Percentiles rank a stretch among this genome's conserved stretches.
These are phyloP conservation scores for Leccinum pellstonianum DNA, from an alignment of 768 basidiomycete species.

Conservation along the genomic window DNA sequence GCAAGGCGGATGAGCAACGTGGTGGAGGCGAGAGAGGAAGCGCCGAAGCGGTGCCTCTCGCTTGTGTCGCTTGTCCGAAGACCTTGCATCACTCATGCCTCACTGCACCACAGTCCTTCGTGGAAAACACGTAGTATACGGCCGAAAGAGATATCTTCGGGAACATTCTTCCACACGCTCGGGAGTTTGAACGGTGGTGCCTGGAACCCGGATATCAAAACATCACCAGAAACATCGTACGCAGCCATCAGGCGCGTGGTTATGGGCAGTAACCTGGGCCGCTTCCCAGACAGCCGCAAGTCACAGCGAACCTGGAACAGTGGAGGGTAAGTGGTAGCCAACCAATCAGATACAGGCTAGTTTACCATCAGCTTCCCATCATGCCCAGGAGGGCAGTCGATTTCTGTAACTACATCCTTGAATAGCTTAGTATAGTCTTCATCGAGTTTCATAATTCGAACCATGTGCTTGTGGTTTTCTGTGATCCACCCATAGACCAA, in stretches of 20 bases:
- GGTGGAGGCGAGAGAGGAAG: too few relatives aligned
- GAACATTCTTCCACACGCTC: slow-evolving; percentile 20
- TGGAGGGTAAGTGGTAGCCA: neutral
- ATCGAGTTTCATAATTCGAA: slow-evolving; percentile 31
- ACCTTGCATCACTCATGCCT: too few relatives aligned
- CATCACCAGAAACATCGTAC: slow-evolving; percentile 26
- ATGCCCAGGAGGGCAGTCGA: slow-evolving; percentile 30
- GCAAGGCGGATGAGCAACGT: too few relatives aligned
- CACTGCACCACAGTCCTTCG: slow-evolving; percentile 7
- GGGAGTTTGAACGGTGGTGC: slow-evolving; percentile 11
- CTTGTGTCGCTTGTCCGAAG: too few relatives aligned
- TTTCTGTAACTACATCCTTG: slow-evolving; percentile 24
- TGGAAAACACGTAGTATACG: slow-evolving; percentile 28
- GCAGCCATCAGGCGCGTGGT: slow-evolving; percentile 31
- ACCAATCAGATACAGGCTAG: neutral
- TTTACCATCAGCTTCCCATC: slow-evolving; percentile 28
- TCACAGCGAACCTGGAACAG: slow-evolving; percentile 27
- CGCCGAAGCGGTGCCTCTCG: too few relatives aligned
- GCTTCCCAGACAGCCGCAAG: slow-evolving; percentile 26
- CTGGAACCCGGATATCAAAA: slow-evolving; percentile 10
- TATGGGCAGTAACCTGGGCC: slow-evolving; percentile 24
- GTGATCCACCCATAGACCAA: slow-evolving; percentile 31
- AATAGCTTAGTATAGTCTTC: slow-evolving; percentile 20
- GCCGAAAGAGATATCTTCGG: slow-evolving; percentile 26
- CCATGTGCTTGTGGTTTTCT: slow-evolving; percentile 26